Conservation (phyloP, 495 filamentous ascomycete species). For the Aspergillus baeticus region DNA sequence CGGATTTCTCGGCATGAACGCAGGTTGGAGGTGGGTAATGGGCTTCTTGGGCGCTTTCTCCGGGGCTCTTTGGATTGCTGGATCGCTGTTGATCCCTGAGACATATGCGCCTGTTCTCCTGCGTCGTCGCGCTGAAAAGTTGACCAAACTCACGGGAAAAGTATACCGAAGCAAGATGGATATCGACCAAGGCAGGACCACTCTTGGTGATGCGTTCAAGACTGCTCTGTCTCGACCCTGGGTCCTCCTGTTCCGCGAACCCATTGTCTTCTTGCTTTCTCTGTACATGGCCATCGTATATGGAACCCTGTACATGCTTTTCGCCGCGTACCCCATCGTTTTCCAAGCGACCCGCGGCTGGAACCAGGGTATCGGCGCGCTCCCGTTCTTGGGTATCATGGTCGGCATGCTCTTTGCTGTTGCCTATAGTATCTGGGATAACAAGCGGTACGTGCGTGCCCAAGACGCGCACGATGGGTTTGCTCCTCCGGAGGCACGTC, state of each 20-base stretch:
- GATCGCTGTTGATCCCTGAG: conserved; percentile 54
- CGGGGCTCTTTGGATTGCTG: conserved; percentile 56
- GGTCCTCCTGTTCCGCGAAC: conserved; percentile 49
- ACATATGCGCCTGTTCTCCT: conserved; percentile 62
- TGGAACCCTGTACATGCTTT: conserved; percentile 79
- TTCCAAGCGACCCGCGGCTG: conserved; percentile 72
- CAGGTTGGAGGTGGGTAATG: conserved; percentile 68
- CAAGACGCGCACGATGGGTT: conserved; percentile 38
- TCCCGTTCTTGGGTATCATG: conserved; percentile 80
- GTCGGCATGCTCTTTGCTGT: conserved; percentile 74
- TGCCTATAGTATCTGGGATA: conserved; percentile 46
- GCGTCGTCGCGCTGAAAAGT: conserved; percentile 48
- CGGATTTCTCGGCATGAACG: conserved; percentile 58
- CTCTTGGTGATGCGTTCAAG: conserved; percentile 40
- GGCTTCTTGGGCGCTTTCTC: conserved; percentile 53
- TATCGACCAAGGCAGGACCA: conserved; percentile 40
- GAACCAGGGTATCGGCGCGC: conserved; percentile 68
- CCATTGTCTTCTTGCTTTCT: conserved; percentile 64
- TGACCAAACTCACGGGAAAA: conserved; percentile 56
- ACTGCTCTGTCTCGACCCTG: conserved; percentile 48
- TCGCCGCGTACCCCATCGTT: conserved; percentile 79
- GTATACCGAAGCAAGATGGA: conserved; percentile 52
- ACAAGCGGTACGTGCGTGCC: conserved; percentile 44
- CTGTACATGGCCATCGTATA: conserved; percentile 76
- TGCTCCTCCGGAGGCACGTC: conserved; percentile 48